Conservation (phyloP, 2,329 filamentous ascomycete genomes). For the Coniella vitis region DNA sequence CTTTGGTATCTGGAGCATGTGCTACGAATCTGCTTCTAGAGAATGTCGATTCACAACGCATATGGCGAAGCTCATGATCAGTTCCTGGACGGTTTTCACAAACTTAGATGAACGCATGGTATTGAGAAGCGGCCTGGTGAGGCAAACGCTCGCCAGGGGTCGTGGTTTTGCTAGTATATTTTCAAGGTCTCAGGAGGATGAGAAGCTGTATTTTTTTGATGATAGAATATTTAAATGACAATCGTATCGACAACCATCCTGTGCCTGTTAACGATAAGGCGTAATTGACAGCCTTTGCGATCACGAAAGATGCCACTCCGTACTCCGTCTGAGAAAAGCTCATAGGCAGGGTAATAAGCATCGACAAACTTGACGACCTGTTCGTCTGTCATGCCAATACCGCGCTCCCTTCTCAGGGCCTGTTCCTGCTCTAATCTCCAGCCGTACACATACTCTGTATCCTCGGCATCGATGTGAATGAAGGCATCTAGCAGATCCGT, state of each 20-base stretch:
- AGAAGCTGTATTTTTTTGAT: not conserved
- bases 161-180: not conserved
- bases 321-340: slow-evolving; percentile 57
- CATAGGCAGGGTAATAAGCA: slow-evolving; percentile 64
- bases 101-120: not conserved
- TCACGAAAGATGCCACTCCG: slow-evolving; percentile 49
- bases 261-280: slow-evolving; percentile 54
- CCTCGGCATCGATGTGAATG: slow-evolving; percentile 60
- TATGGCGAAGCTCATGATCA: too few relatives aligned
- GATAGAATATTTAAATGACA: slow-evolving; percentile 34
- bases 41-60: too few relatives aligned
- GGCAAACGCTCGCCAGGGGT: not conserved
- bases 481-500: slow-evolving; percentile 47
- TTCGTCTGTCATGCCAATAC: slow-evolving; percentile 74
- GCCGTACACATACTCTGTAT: slow-evolving; percentile 69
- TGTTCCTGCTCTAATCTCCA: slow-evolving; percentile 81
- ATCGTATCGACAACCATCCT: slow-evolving; percentile 52
- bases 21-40: not conserved
- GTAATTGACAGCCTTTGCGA: slow-evolving; percentile 48
- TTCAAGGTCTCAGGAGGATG: not conserved
- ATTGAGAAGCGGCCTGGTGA: not conserved
- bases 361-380: slow-evolving; percentile 70
- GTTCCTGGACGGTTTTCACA: too few relatives aligned
- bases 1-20: not conserved
- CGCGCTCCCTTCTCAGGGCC: slow-evolving; percentile 57